Base-by-base conservation (phyloP, 768 basidiomycete species). In the Collybiopsis confluens region DNA sequence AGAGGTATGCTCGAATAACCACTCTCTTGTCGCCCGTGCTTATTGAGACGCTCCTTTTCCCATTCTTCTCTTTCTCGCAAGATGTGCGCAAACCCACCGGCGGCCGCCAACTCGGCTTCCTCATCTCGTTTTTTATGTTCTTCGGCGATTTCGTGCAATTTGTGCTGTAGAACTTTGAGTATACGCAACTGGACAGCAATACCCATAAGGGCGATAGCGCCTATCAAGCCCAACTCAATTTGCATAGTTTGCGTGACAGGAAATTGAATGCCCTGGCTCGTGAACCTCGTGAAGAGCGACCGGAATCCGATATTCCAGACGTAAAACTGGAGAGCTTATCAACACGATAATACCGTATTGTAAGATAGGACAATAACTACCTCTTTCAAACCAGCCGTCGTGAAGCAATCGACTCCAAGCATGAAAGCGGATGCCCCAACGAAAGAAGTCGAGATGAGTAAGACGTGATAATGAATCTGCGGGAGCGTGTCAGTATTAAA, bases 241-340 rank as follows among this genome's bases (percentile, higher is more conserved):
- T 90, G 79, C 92, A 95, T 96, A 7, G 85, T 85, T 64, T 94
- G 92, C 4, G 88, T 80, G 49, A 95, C 83, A 27, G 93, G 92
- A 64, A 90, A 95, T 47, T 79, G 70, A 54, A 90, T 89, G 56
- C 79, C 74, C 61, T 83, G 78, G 49, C 73, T 69, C 20, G 76
- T 71, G 60, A 85, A 93, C 61, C 88, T 90, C 9, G 89, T 84
- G 68, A 94, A 98, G 26, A 98, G 70, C 4, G 72, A 62, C 2
- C 73, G 77, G 71, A 94, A 97, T 37, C 96, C 96, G 48, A 98
- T 74, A 66, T 97, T 98, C 85, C 90, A 97, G 47, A 97, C 75
- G 70, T 97, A 98, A 71, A 97, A 97, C 91, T 96, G 56, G 33
- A 49, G 37, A 46, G 45, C 6, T 58, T 44, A 54, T 52, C 54